Evolutionary conservation across 257 asterid species (phyloP).

Genomic region (Solanum appendiculatum): DNA sequence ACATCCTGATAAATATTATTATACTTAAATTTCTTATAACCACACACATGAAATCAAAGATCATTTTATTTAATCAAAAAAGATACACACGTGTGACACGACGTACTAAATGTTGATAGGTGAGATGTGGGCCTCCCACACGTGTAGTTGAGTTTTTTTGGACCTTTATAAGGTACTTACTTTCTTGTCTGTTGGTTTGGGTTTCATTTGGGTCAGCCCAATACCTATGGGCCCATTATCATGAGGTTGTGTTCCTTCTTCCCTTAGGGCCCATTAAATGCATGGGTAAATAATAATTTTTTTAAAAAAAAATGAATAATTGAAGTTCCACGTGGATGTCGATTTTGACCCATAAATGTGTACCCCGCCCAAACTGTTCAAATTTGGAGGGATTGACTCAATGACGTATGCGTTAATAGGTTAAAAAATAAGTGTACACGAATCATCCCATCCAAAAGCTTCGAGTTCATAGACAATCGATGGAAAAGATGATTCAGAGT

Average conservation of each 20-base stretch:
- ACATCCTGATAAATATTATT: background rate
- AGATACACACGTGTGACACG: background rate
- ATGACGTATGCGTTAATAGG: background rate
- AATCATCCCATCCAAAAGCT: background rate
- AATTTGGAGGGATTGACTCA: background rate
- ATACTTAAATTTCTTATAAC: background rate
- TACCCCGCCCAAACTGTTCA: background rate
- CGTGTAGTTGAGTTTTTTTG: background rate
- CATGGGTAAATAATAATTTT: background rate
- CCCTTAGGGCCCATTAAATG: background rate
- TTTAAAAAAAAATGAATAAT: background rate
- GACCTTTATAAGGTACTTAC: background rate
- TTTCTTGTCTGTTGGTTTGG: background rate
- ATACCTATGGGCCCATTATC: background rate
- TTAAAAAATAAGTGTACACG: background rate
- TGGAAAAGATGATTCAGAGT: background rate
- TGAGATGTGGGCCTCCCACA: conserved; percentile 7
- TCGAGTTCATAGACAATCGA: background rate
- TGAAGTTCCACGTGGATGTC: background rate
- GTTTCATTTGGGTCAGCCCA: background rate
- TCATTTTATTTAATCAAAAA: background rate
- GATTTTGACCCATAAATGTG: background rate
- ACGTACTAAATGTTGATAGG: background rate
- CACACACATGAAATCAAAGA: background rate
- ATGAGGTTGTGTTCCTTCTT: background rate